Conservation (phyloP, 1,139 yeast genomes). For the Wickerhamomyces sp. region DNA sequence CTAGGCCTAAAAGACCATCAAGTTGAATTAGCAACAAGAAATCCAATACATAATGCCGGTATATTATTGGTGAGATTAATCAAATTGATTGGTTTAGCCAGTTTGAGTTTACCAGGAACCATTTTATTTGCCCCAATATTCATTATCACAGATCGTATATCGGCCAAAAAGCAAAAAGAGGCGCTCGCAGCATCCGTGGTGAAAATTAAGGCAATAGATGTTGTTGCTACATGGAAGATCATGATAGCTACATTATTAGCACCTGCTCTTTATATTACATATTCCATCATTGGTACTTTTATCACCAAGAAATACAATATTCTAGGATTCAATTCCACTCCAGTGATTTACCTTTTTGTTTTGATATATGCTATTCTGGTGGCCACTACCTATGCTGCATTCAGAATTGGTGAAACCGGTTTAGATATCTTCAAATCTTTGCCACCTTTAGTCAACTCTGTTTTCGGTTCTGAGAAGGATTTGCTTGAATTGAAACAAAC, state of each 20-base stretch:
- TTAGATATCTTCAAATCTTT: conserved; percentile 67
- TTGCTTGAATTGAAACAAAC: conserved; percentile 44
- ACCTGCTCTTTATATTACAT: conserved; percentile 60
- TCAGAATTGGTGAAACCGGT: conserved; percentile 71
- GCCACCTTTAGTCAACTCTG: conserved; percentile 55
- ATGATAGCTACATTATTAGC: conserved; percentile 64
- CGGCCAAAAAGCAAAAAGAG: conserved; percentile 51
- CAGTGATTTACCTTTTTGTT: conserved; percentile 31
- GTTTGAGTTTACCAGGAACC: conserved; percentile 63
- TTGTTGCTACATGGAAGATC: conserved; percentile 74
- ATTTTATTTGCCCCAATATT: conserved; percentile 66
- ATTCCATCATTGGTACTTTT: conserved; percentile 53
- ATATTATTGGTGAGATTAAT: conserved; percentile 30
- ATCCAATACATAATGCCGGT: conserved; percentile 26
- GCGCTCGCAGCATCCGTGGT: conserved; percentile 67
- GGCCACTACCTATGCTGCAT: conserved; percentile 63
- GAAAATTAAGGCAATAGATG: conserved; percentile 68
- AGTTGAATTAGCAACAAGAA: conserved; percentile 41
- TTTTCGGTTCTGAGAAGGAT: conserved; percentile 44
- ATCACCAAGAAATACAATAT: conserved; percentile 28
- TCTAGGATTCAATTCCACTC: conserved; percentile 23
- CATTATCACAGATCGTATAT: conserved; percentile 47
- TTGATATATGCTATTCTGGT: conserved; percentile 46
- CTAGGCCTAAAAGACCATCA: conserved; percentile 69
- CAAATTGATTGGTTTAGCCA: conserved; percentile 26